Percentiles rank a stretch among this genome's conserved stretches.
phyloP scores from a whole-genome alignment of 495 filamentous ascomycete genomes.

The Daldinia caldariorum region DNA sequence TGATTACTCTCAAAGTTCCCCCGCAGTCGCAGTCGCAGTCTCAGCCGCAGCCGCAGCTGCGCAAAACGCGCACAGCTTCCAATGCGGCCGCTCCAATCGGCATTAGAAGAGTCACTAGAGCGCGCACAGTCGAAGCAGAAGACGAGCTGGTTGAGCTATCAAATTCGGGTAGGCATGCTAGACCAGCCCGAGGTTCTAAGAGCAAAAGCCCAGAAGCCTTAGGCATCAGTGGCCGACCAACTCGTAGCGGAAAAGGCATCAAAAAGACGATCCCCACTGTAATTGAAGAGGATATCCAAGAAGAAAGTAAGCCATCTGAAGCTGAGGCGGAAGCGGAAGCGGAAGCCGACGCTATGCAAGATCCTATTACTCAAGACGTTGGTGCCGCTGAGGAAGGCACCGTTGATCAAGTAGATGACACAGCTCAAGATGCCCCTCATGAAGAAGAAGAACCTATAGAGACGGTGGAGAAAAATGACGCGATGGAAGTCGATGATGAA shows the following conservation, averaged over 20 bases:
- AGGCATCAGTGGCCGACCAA: constrained; percentile 53
- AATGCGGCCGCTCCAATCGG: constrained; percentile 31
- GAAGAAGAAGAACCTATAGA: constrained; percentile 44
- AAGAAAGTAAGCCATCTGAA: constrained; percentile 47
- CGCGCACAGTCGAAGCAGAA: constrained; percentile 54
- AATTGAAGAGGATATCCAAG: constrained; percentile 67
- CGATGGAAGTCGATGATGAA: constrained; percentile 70
- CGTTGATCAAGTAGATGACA: constrained; percentile 43
- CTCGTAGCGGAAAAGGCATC: constrained; percentile 70
- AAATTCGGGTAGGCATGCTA: constrained; percentile 78
- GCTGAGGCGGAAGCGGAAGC: constrained; percentile 11
- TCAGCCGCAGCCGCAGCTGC: constrained; percentile 18
- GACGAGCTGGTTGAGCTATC: constrained; percentile 64
- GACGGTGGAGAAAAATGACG: constrained; percentile 59
- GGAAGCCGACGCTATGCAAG: constrained; percentile 27
- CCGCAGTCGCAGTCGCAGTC: constrained; percentile 11
- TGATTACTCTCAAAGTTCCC: constrained; percentile 46
- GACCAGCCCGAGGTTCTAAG: constrained; percentile 57
- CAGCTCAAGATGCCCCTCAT: constrained; percentile 54
- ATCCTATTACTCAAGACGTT: constrained; percentile 49
- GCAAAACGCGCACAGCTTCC: constrained; percentile 27
- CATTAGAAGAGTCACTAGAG: constrained; percentile 57
- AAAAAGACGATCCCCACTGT: constrained; percentile 65
- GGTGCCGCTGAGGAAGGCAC: constrained; percentile 50
- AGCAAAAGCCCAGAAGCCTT: constrained; percentile 74